Base-by-base conservation (phyloP, 768 basidiomycete genomes). In the Cantharellus cinnabarinus region DNA sequence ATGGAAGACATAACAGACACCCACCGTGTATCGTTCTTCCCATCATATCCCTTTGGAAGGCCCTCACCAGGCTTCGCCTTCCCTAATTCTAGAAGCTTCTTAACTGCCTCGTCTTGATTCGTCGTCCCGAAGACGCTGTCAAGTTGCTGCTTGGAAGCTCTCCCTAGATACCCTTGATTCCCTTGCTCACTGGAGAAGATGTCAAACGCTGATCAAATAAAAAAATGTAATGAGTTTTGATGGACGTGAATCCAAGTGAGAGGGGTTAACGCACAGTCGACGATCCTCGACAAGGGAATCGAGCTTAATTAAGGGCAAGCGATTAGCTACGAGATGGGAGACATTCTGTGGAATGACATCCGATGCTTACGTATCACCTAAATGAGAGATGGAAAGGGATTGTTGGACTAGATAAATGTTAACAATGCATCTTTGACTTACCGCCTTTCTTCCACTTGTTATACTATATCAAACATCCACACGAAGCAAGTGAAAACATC, bases 381-480 rank as follows among this genome's bases (percentile, higher is more conserved):
- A 29, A 29, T 29, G 20, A 29, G 20, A 1, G 20, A 29, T 29
- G 20, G 20, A 29, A 29, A 29, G 20, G 20, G 20, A 29, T 29
- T 29, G 20, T 29, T 29, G 20, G 20, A 29, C 20, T 29, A 29
- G 20, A 29, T 29, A 1, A 29, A 29, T 2, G 42, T 10, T 29
- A 48, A 48, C 44, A 48, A 48, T 48, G 44, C 29, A 48, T 48
- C 44, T 48, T 29, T 41, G 2, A 66, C 77, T 72, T 62, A 87
- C 87, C 85, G 76, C 84, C 86, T 5, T 71, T 76, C 69, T 79
- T 83, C 84, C 84, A 89, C 68, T 80, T 83, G 72, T 79, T 79
- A 69, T 71, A 85, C 86, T 87, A 50, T 29, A 38, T 37, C 14
- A 48, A 48, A 48, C 14, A n/a, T 40, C 10, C 54, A 41, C 15